Evolutionary conservation across 2,329 filamentous ascomycete genomes (phyloP).

Genomic region (Aspergillus japonicus): DNA sequence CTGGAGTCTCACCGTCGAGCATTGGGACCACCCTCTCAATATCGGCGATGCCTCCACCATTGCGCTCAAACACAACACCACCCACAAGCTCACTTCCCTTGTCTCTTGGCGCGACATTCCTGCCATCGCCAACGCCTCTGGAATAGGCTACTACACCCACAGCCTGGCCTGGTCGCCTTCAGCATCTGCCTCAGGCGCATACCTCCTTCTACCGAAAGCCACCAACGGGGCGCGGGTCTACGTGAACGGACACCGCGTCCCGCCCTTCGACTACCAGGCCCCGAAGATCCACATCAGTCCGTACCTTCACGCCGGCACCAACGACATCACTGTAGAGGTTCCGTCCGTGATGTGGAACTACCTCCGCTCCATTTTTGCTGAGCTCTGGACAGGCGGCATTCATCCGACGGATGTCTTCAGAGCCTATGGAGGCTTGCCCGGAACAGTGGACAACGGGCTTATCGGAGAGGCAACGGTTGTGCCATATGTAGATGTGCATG

Average conservation of each 20-base stretch:
- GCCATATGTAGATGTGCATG: constrained; percentile 9
- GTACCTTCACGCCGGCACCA: constrained; percentile 12
- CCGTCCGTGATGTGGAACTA: constrained; percentile 25
- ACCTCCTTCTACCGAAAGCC: constrained; percentile 19
- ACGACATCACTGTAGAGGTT: constrained; percentile 16
- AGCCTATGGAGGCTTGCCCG: constrained; percentile 4
- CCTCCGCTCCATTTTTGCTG: constrained; percentile 14
- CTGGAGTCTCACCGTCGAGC: constrained; percentile 20
- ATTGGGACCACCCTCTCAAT: constrained; percentile 23
- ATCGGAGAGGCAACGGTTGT: constrained; percentile 12
- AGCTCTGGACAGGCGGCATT: constrained; percentile 8
- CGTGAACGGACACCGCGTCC: constrained; percentile 19
- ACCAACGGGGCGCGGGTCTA: constrained; percentile 14
- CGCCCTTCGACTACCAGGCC: constrained; percentile 16
- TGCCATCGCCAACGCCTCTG: constrained; percentile 17
- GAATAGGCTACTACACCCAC: constrained; percentile 23
- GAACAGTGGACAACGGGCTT: constrained; percentile 15
- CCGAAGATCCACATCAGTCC: constrained; percentile 13
- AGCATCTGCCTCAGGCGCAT: constrained; percentile 16
- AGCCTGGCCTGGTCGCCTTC: constrained; percentile 13
- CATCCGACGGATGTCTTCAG: not conserved
- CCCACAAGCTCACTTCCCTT: constrained; percentile 18
- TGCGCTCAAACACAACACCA: constrained; percentile 22
- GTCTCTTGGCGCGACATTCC: constrained; percentile 22
- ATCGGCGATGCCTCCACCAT: constrained; percentile 18